Evolutionary conservation across 2,329 filamentous ascomycete genomes (phyloP).

Genomic region (Penicillium sp.): DNA sequence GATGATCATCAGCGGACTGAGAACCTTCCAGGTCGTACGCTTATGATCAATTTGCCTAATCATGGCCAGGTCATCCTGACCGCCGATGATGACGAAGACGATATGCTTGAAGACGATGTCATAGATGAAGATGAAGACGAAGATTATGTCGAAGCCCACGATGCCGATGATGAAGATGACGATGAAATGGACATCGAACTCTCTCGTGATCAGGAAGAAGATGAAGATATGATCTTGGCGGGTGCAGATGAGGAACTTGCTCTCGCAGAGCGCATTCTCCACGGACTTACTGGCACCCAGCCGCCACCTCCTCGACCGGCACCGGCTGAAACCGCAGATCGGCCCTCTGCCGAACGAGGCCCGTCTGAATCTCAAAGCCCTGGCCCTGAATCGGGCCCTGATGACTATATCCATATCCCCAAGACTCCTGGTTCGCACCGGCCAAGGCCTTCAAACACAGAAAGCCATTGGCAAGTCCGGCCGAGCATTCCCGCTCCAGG

Average conservation of each 20-base stretch:
- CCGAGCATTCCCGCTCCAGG: slow-evolving; percentile 67
- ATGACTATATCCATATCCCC: slow-evolving; percentile 64
- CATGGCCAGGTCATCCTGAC: slow-evolving; percentile 47
- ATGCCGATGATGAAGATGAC: slow-evolving; percentile 49
- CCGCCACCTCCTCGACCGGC: slow-evolving; percentile 60
- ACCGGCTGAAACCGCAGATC: slow-evolving; percentile 31
- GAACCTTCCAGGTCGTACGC: slow-evolving; percentile 36
- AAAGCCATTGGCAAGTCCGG: slow-evolving; percentile 82
- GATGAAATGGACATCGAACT: slow-evolving; percentile 39
- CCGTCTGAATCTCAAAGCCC: slow-evolving; percentile 20
- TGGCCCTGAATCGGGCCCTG: slow-evolving; percentile 17
- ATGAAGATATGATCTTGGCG: slow-evolving; percentile 55
- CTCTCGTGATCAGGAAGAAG: slow-evolving; percentile 47
- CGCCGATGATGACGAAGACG: slow-evolving; percentile 50
- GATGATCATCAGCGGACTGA: slow-evolving; percentile 75
- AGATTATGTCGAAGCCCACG: slow-evolving; percentile 51
- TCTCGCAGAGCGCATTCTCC: slow-evolving; percentile 73
- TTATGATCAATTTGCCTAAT: slow-evolving; percentile 44
- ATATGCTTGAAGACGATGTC: slow-evolving; percentile 31
- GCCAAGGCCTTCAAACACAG: slow-evolving; percentile 49
- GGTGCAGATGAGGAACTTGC: slow-evolving; percentile 68
- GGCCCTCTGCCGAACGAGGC: slow-evolving; percentile 16
- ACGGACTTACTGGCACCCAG: slow-evolving; percentile 68
- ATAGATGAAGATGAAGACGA: slow-evolving; percentile 42
- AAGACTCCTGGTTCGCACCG: slow-evolving; percentile 65